Base-by-base conservation (phyloP, 352 stramenopile species). In the Globisporangium heterothallicum region DNA sequence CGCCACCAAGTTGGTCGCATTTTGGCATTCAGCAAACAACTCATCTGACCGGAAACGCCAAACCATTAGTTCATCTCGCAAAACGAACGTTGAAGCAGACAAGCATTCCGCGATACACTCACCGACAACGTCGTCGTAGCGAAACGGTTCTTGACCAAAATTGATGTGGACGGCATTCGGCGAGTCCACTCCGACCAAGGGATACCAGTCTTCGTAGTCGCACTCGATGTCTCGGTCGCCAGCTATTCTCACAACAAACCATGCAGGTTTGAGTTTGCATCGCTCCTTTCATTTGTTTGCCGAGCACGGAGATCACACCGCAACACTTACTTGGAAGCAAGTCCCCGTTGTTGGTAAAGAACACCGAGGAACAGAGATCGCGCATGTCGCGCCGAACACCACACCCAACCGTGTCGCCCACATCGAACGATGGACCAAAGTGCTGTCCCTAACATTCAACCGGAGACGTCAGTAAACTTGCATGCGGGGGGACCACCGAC, bases 181-280 rank as follows among this genome's bases (percentile, higher is more conserved):
- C 3, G 80, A 90, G 52, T 96, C 86, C 24, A 96, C 46, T 4
- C 86, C 86, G 2, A 96, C 74, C 2, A 88, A 78, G 1, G 86
- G 86, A 32, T 86, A 96, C 69, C 78, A 79, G 8, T 61, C 70
- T 13, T 59, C 63, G 34, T 84, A 61, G 7, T 47, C 18, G 38
- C 72, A 84, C 25, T 74, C 61, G 9, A 88, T 49, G 26, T 61
- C 66, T 18, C 46, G 27, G 19, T 81, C 74, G 0, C 63, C 62
- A 21, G 42, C 63, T 64, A 26, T 9, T 24, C n/a, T 26, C 26
- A 64, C 35, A 14, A 21, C 45, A 35, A 14, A n/a, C 18, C 21
- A 6, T n/a, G n/a, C n/a, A n/a, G n/a, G n/a, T n/a, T n/a, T n/a
- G n/a, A n/a, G n/a, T n/a, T n/a, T n/a, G n/a, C n/a, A n/a, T n/a